phyloP scores from a whole-genome alignment of 225 moss, liverwort and hornwort species.

The Takakia lepidozioides region DNA sequence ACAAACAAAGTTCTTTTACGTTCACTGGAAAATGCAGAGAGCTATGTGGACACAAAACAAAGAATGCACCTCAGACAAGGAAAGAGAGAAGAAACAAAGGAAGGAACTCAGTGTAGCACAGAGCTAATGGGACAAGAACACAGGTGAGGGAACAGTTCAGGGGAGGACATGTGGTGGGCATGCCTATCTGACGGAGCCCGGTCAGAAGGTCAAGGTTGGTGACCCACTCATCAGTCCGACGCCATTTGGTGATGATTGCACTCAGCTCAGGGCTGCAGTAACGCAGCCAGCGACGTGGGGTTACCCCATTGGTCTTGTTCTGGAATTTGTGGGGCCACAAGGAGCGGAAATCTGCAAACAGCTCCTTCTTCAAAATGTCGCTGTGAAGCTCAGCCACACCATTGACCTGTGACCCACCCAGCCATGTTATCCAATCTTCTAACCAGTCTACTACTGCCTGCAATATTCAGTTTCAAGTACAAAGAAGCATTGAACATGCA shows the following conservation, averaged over 20 bases:
- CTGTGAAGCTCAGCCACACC: slow-evolving; percentile 79
- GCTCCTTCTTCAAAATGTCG: slow-evolving; percentile 50
- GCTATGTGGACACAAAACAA: too few species aligned
- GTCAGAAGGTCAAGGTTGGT: slow-evolving; percentile 57
- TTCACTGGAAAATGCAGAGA: too few species aligned
- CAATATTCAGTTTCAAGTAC: too few species aligned
- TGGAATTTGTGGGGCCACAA: slow-evolving; percentile 62
- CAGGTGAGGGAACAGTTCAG: too few species aligned
- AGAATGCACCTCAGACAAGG: too few species aligned
- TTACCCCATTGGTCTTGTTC: slow-evolving; percentile 82
- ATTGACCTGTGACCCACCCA: slow-evolving; percentile 32
- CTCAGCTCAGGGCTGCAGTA: slow-evolving; percentile 35
- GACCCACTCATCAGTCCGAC: slow-evolving; percentile 58
- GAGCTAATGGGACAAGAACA: too few species aligned
- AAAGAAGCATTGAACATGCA: too few species aligned
- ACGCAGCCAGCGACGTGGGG: slow-evolving; percentile 64
- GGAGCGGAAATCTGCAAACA: slow-evolving; percentile 64
- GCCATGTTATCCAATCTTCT: too few species aligned
- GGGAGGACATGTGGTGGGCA: not conserved
- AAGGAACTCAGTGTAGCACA: too few species aligned
- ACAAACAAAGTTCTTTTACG: too few species aligned
- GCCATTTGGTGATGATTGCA: slow-evolving; percentile 49
- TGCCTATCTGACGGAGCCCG: slow-evolving; percentile 28
- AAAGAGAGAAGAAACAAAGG: not conserved
- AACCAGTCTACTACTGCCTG: too few species aligned